These are phyloP conservation scores for Fusarium temperatum DNA, from an alignment of 2,329 filamentous ascomycete species.

Conservation along the genomic window DNA sequence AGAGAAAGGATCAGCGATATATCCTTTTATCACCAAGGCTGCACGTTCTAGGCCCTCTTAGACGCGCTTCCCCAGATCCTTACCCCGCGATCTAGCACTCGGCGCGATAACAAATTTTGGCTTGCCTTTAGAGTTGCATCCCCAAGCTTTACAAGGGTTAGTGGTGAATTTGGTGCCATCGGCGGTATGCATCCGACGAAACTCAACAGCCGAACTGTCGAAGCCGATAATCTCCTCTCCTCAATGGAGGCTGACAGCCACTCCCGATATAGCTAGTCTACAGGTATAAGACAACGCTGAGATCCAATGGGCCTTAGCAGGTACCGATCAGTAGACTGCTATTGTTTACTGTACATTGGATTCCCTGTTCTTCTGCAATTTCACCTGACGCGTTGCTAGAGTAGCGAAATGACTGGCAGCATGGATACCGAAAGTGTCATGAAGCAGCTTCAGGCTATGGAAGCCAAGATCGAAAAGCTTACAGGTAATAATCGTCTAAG, in stretches of 20 bases:
- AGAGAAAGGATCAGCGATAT: not conserved
- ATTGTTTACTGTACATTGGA: not conserved
- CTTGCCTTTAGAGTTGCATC: not conserved
- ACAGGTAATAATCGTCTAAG: rapidly evolving
- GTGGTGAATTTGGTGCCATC: not conserved
- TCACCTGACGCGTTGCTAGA: not conserved
- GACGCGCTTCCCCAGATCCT: not conserved
- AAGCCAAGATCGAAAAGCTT: not conserved
- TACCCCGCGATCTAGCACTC: not conserved
- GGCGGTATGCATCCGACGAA: not conserved
- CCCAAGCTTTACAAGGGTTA: not conserved
- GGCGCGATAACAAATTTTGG: not conserved
- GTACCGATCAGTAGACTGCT: not conserved
- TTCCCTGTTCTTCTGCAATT: not conserved
- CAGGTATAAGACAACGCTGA: not conserved
- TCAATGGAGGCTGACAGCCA: not conserved
- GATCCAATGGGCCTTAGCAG: not conserved
- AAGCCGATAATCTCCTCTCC: not conserved
- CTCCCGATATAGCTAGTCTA: not conserved
- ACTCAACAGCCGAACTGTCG: not conserved
- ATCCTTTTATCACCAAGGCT: not conserved
- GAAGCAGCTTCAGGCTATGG: not conserved
- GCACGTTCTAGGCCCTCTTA: not conserved
- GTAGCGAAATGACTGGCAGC: not conserved
- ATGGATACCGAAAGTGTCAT: not conserved